Percentiles rank a stretch among this genome's conserved stretches.
Evolutionary conservation across 306 rosid genomes (phyloP).

Genomic region (Alnus rubra): DNA sequence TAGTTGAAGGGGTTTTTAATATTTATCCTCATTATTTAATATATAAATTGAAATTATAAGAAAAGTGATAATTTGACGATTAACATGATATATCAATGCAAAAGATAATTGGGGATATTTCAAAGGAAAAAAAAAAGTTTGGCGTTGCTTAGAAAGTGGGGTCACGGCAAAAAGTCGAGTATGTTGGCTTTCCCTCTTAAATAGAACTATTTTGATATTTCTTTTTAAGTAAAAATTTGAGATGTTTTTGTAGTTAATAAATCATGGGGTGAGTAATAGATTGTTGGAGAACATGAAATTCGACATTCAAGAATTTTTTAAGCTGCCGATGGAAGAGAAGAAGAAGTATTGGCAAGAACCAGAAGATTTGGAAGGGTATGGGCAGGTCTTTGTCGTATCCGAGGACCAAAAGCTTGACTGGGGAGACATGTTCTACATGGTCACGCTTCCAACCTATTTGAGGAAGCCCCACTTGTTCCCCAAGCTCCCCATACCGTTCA

Average conservation of each 20-base stretch:
- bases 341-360: conserved; percentile 22
- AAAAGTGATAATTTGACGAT: too few species aligned
- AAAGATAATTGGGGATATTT: too few species aligned
- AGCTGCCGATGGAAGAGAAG: conserved; percentile 30
- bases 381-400: conserved; percentile 20
- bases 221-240: too few species aligned
- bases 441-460: neutral
- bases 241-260: conserved; percentile 19
- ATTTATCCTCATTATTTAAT: too few species aligned
- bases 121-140: too few species aligned
- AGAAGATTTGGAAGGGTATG: conserved; percentile 33
- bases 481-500: conserved; percentile 27
- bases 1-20: too few species aligned
- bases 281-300: conserved; percentile 31
- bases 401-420: conserved; percentile 16
- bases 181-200: too few species aligned
- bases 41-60: too few species aligned
- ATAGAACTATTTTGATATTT: too few species aligned
- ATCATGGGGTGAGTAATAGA: conserved; percentile 33
- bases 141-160: too few species aligned
- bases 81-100: too few species aligned
- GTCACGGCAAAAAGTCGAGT: too few species aligned
- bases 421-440: neutral
- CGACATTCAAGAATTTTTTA: conserved; percentile 26
- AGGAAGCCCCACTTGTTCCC: conserved; percentile 36